Percentiles rank a stretch among this genome's conserved stretches.
Conservation (phyloP, 2,329 filamentous ascomycete species). For the Trichoderma breve region DNA sequence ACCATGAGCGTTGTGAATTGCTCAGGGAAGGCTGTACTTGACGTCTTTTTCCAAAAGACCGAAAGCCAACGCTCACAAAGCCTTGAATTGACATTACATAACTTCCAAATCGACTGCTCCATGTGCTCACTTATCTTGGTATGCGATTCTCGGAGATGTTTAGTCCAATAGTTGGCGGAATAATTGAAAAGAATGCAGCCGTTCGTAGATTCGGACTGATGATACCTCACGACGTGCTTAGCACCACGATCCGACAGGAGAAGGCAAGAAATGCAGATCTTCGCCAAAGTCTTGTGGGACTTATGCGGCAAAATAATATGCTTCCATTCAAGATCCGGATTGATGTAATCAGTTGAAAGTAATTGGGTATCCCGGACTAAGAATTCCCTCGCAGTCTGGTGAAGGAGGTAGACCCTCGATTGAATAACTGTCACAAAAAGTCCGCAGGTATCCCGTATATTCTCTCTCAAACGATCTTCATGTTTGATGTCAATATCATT, state of each 20-base stretch:
- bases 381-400: slow-evolving; percentile 29
- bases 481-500: slow-evolving; percentile 3
- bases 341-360: not conserved
- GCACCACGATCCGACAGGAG: not conserved
- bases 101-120: not conserved
- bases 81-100: not conserved
- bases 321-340: slow-evolving; percentile 18
- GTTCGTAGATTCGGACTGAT: rapidly evolving
- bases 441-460: slow-evolving; percentile 30
- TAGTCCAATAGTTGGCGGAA: slow-evolving; percentile 20
- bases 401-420: slow-evolving; percentile 26
- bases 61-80: not conserved
- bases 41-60: not conserved
- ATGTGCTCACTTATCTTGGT: not conserved
- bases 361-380: not conserved
- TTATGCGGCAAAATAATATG: not conserved
- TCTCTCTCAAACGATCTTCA: slow-evolving; percentile 15
- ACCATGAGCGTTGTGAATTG: not conserved
- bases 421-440: slow-evolving; percentile 30
- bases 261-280: slow-evolving; percentile 23
- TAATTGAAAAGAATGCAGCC: slow-evolving; percentile 18
- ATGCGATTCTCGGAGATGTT: slow-evolving; percentile 13
- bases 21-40: not conserved
- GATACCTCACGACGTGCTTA: too few species aligned
- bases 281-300: slow-evolving; percentile 21